Evolutionary conservation across 805 yeast species (phyloP).

Genomic region (Candida maris): DNA sequence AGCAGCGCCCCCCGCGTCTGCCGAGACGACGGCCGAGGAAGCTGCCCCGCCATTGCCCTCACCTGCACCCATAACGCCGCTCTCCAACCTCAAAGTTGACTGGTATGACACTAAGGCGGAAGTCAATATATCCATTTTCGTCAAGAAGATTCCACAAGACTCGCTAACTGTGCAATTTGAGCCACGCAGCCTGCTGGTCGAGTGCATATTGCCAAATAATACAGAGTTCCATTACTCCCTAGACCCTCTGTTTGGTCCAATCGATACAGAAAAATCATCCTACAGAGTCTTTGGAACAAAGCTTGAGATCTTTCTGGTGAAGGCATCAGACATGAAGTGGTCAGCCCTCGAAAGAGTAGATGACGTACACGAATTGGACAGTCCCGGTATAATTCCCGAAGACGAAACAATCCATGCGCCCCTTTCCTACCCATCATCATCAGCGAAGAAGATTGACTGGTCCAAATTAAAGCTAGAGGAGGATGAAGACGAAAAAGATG

Average conservation of each 20-base stretch:
- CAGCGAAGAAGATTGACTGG: constrained; percentile 69
- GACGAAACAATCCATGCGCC: constrained; percentile 4
- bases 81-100: constrained; percentile 42
- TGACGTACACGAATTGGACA: constrained; percentile 8
- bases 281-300: constrained; percentile 65
- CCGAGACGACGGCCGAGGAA: not conserved
- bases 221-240: constrained; percentile 52
- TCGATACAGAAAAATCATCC: constrained; percentile 43
- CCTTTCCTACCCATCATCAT: constrained; percentile 57
- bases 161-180: constrained; percentile 39
- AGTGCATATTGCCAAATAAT: constrained; percentile 45
- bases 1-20: not conserved
- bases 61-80: not conserved
- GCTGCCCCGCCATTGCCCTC: constrained; percentile 1
- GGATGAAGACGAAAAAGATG: constrained; percentile 43
- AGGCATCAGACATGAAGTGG: constrained; percentile 51
- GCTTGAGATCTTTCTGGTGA: constrained; percentile 62
- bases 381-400: constrained; percentile 5
- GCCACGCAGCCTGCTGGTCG: constrained; percentile 35
- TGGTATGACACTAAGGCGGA: constrained; percentile 65
- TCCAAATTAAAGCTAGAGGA: constrained; percentile 41
- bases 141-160: constrained; percentile 58
- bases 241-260: constrained; percentile 49
- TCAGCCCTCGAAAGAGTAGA: constrained; percentile 39
- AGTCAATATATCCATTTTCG: constrained; percentile 67